A percentile compares a stretch with the other conserved stretches of the same genome.
Evolutionary conservation across 176 grass and related monocot genomes (phyloP).

Genomic region (Aechmea fasciata): DNA sequence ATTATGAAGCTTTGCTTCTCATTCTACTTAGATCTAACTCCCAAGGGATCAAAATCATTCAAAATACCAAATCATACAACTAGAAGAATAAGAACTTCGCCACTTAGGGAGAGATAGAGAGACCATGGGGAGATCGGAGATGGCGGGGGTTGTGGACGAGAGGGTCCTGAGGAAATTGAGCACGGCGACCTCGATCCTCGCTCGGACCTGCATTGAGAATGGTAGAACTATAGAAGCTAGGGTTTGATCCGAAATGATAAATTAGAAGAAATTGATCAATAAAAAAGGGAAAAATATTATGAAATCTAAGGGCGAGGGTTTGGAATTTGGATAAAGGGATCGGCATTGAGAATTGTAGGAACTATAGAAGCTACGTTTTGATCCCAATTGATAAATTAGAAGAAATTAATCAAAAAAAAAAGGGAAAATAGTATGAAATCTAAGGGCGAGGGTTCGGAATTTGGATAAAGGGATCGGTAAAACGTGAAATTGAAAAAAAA

Average conservation of each 20-base stretch:
- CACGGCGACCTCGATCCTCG: constrained; percentile 84
- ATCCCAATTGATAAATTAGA: neutral
- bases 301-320: neutral
- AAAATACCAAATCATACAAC: neutral
- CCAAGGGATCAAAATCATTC: neutral
- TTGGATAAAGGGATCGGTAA: neutral
- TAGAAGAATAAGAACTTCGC: neutral
- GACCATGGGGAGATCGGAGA: constrained; percentile 63
- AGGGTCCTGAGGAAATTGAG: constrained; percentile 69
- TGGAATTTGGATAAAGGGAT: neutral
- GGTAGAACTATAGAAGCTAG: neutral
- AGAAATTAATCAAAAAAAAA: neutral
- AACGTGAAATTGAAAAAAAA: neutral
- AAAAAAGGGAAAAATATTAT: neutral
- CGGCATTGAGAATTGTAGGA: neutral
- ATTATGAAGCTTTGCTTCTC: no score
- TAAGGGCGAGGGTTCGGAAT: neutral
- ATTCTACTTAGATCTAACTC: neutral
- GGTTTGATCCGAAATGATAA: neutral
- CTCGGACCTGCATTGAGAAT: constrained; percentile 32
- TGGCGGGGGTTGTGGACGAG: constrained; percentile 39
- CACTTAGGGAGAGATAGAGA: neutral
- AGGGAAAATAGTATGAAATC: neutral
- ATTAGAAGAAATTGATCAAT: neutral
- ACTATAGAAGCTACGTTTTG: neutral